Evolutionary conservation across 352 stramenopile genomes (phyloP).

Genomic region (Phytophthora hibernalis): DNA sequence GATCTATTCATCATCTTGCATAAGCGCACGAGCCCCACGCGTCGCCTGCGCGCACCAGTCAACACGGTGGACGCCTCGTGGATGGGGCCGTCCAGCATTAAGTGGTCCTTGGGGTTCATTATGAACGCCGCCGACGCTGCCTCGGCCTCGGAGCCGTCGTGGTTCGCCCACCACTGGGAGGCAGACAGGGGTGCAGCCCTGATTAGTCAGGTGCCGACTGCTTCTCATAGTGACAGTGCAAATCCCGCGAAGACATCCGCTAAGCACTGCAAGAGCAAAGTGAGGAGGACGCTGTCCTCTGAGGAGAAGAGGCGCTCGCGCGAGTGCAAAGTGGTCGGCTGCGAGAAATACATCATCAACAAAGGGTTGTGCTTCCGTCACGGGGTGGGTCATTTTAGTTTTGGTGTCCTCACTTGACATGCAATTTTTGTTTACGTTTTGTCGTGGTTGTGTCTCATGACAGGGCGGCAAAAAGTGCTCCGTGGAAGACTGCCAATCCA

Average conservation of each 20-base stretch:
- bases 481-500: constrained; percentile 33
- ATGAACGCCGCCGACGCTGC: constrained; percentile 27
- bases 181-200: constrained; percentile 2
- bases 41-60: neutral
- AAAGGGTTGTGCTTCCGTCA: constrained; percentile 56
- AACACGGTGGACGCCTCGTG: constrained; percentile 12
- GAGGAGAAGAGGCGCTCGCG: constrained; percentile 45
- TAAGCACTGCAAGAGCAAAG: constrained; percentile 30
- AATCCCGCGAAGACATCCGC: constrained; percentile 4
- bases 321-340: constrained; percentile 46
- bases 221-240: neutral
- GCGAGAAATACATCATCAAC: constrained; percentile 57
- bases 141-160: constrained; percentile 1
- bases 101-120: constrained; percentile 27
- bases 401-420: neutral
- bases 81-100: constrained; percentile 1
- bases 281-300: constrained; percentile 14
- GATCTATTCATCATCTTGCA: constrained; percentile 15
- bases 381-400: constrained; percentile 32
- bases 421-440: neutral
- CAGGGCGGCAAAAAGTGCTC: constrained; percentile 53
- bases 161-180: constrained; percentile 3
- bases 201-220: neutral
- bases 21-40: neutral
- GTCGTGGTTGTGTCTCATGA: neutral